Conservation (phyloP, 169 alveolate genomes). For the Plasmodium ovale region DNA sequence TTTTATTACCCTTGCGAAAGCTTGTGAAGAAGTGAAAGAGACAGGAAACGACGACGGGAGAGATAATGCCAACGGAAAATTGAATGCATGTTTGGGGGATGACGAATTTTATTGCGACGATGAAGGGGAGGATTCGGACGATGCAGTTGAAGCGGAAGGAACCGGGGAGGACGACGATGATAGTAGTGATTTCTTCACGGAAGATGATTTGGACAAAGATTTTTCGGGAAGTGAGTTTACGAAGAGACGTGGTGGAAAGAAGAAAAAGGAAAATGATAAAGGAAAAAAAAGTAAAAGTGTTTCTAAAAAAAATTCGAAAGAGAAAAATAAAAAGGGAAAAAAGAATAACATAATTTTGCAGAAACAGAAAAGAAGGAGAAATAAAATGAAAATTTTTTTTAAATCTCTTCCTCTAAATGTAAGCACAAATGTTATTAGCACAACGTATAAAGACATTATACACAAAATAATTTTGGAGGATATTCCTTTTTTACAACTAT, state of each 20-base stretch:
- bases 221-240: background rate
- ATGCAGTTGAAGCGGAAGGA: background rate
- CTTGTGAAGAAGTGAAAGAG: slow-evolving; percentile 39
- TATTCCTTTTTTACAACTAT: slow-evolving; percentile 38
- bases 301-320: slow-evolving; percentile 3
- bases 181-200: background rate
- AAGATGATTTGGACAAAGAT: slow-evolving; percentile 15
- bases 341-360: background rate
- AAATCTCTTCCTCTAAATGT: slow-evolving; percentile 25
- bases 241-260: background rate
- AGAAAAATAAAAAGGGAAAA: background rate
- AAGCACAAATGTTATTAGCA: slow-evolving; percentile 26
- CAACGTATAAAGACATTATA: slow-evolving; percentile 60
- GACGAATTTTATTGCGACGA: background rate
- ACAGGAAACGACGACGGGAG: background rate
- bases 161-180: background rate
- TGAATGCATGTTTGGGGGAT: background rate
- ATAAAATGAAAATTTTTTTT: slow-evolving; percentile 15
- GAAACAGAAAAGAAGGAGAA: slow-evolving; percentile 6
- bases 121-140: background rate
- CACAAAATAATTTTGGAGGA: slow-evolving; percentile 55
- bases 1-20: slow-evolving; percentile 59
- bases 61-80: background rate
- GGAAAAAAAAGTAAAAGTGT: background rate
- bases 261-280: slow-evolving; percentile 1